These are phyloP conservation scores for Hortiboletus flavorubellus DNA, from an alignment of 768 basidiomycete species.

Conservation along the genomic window DNA sequence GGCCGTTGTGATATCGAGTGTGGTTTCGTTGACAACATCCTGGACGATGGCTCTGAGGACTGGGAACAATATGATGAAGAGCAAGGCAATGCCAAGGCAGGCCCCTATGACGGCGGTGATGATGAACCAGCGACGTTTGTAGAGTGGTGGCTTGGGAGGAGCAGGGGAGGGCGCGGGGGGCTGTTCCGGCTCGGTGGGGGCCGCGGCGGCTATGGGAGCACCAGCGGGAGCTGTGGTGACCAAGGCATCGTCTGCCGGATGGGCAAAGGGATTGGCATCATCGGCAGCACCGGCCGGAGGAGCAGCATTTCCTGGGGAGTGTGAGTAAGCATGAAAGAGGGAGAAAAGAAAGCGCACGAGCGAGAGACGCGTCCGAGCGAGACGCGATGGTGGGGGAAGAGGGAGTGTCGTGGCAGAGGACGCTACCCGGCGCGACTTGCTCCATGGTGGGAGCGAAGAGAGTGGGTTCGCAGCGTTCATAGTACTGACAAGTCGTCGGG, in stretches of 20 bases:
- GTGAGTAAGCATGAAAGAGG: not conserved
- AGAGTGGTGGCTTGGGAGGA: conserved; percentile 41
- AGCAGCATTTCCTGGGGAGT: conserved; percentile 8
- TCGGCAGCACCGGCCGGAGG: conserved; percentile 1
- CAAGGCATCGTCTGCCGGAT: conserved; percentile 7
- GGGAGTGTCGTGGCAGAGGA: too few species aligned
- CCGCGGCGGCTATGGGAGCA: not conserved
- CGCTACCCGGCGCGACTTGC: too few species aligned
- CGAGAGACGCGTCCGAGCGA: conserved; percentile 16
- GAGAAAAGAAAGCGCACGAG: not conserved
- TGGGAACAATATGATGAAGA: conserved; percentile 68
- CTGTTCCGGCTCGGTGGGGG: not conserved
- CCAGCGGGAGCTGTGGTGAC: conserved; percentile 8
- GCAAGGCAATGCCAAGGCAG: conserved; percentile 54
- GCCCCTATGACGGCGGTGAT: conserved; percentile 49
- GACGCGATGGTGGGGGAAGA: not conserved
- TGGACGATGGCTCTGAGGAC: conserved; percentile 66
- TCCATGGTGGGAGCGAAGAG: not conserved
- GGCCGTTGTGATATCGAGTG: conserved; percentile 51
- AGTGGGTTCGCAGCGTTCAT: not conserved
- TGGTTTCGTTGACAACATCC: conserved; percentile 55
- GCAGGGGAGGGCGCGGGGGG: not conserved
- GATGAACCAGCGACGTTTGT: conserved; percentile 64
- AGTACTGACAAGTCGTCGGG: too few species aligned
- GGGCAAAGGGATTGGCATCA: conserved; percentile 5